Evolutionary conservation across 2,329 filamentous ascomycete species (phyloP), one percentile per base, ranked within the genome.

Genomic region (Neurospora crassa): DNA sequence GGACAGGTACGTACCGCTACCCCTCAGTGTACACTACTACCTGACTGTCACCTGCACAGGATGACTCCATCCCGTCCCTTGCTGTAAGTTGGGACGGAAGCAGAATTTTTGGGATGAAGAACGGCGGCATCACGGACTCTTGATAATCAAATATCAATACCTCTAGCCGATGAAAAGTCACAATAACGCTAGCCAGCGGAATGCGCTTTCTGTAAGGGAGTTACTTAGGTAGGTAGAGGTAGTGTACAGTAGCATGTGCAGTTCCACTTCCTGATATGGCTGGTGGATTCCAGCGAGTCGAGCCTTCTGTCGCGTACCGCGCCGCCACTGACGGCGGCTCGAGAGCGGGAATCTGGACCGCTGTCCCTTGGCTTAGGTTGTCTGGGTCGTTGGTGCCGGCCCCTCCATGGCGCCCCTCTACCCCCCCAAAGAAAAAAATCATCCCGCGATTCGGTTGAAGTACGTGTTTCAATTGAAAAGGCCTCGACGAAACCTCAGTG

Each of bases 381-480:
- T 37, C 53, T 18, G 53, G 53, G 53, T 37, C 7, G 34, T 8
- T 63, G 53, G 53, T 63, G 53, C 29, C 53, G 29, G 53, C 53
- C 53, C 53, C 53, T 63, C 53, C 53, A 63, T 68, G 67, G 67
- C 67, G 67, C 37, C 40, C 68, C 24, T 68, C 34, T 8, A 37
- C 34, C 34, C 34, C 34, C 34, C 34, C 34, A 37, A 70, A 72
- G 45, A 73, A 72, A 73, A 71, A 74, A 73, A 68, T 34, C 47
- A 71, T 59, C 71, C 71, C 69, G 47, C 53, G 53, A 63, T 63
- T 63, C 24, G 1, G 24, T 18, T 18, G 34, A 63, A 63, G 4
- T 6, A 63, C 53, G 53, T 63, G 53, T 63, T 63, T 63, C 37
- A 10, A 10, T 10, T 40, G 53, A 63, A 63, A 63, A 63, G 53